Base-by-base conservation (phyloP, 306 rosid species). In the Spatholobus suberectus region DNA sequence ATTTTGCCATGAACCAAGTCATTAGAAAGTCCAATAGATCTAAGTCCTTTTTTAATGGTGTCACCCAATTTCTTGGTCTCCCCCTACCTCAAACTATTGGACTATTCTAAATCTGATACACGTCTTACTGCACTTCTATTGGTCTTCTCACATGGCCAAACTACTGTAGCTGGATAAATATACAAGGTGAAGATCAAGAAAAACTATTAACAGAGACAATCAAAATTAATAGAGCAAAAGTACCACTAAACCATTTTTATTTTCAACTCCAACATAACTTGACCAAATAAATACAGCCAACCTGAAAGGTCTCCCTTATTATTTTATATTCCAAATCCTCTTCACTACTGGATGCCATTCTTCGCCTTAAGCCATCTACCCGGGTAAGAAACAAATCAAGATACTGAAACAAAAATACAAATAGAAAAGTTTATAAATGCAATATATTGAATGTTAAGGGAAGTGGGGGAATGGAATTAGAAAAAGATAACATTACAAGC, bases 361-460 rank as follows among this genome's bases (percentile, higher is more conserved):
- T 93, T 82, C 99, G 90, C 86, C 99, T 91, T 87, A 96, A 85
- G 83, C 99, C 91, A 87, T 96, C 99, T 70, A 88, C 84, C 72
- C 97, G 93, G 40, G 98, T 96, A 77, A 93, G 94, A 86, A 89
- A 93, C 85, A 96, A 86, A 83, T 93, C 98, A 88, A 89, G 87
- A 84, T 92, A 92, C 99, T 93, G 90, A 85, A 85, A 76, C 76
- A 83, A 81, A 61, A 47, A 47, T 35, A 34, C 49, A 37, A 37
- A 87, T 37, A 14, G 49, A 88, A 79, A n/a, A 63, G 51, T 72
- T 71, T 27, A 57, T 10, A 35, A n/a, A 62, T 71, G 27, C 63
- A 61, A 75, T 32, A 26, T 18, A 65, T 61, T 43, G 26, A 21
- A 86, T 40, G 18, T 69, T 32, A 51, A 46, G 54, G 43, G 76